phyloP scores from a whole-genome alignment of 2,329 filamentous ascomycete genomes.

The Stagonosporopsis vannaccii region DNA sequence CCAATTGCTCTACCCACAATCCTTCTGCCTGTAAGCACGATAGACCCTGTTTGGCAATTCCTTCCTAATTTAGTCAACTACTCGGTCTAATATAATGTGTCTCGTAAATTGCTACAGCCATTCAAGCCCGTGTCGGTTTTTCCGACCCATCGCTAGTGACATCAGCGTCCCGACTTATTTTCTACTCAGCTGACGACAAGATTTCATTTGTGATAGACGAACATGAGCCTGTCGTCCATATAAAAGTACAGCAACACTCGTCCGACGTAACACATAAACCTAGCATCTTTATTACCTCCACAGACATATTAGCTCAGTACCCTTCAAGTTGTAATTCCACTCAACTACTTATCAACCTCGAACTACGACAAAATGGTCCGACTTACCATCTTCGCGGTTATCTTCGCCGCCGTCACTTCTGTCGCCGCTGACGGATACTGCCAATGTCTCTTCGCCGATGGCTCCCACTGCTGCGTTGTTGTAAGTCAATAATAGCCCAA shows the following conservation, averaged over 20 bases:
- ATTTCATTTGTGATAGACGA: constrained; percentile 4
- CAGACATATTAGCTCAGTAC: constrained; percentile 5
- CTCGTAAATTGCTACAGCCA: constrained; percentile 3
- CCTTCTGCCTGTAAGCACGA: constrained; percentile 1
- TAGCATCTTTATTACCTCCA: constrained; percentile 3
- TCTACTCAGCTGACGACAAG: constrained; percentile 8
- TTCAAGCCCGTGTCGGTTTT: constrained; percentile 4
- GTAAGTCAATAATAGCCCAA: constrained; percentile 10
- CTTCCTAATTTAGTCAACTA: constrained; percentile 2
- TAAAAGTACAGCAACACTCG: constrained; percentile 4
- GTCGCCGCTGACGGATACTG: constrained; percentile 12
- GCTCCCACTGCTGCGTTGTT: constrained; percentile 13
- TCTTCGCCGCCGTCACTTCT: constrained; percentile 13
- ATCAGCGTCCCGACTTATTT: background rate
- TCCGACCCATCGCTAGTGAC: constrained; percentile 2
- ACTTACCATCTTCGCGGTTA: constrained; percentile 11
- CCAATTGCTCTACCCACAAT: constrained; percentile 8
- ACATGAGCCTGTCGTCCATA: constrained; percentile 6
- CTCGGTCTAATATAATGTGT: constrained; percentile 9
- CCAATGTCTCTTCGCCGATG: constrained; percentile 9
- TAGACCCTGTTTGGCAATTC: constrained; percentile 4
- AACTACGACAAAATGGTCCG: constrained; percentile 8
- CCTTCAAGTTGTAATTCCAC: background rate
- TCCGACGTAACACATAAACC: constrained; percentile 1
- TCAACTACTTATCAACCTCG: constrained; percentile 4